A percentile compares a stretch with the other conserved stretches of the same genome.
Evolutionary conservation across 768 basidiomycete genomes (phyloP).

Genomic region (Trametopsis cervina): DNA sequence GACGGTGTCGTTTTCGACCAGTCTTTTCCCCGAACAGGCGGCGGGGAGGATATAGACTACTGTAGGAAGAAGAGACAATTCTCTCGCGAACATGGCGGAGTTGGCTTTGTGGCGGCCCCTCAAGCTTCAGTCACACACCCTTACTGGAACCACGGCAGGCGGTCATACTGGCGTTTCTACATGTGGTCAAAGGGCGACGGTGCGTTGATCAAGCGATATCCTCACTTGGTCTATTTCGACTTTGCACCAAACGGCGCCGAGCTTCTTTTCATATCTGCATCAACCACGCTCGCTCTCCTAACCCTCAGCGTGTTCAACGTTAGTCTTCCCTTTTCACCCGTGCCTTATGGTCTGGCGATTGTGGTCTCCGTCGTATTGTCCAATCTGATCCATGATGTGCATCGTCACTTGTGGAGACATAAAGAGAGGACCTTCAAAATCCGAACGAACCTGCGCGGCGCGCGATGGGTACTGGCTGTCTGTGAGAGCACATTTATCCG

Average conservation of each 20-base stretch:
- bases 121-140: slow-evolving; percentile 46
- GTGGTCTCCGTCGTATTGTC: slow-evolving; percentile 25
- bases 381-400: slow-evolving; percentile 43
- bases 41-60: slow-evolving; percentile 59
- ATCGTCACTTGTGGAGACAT: slow-evolving; percentile 40
- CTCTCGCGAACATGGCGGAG: slow-evolving; percentile 26
- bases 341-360: not conserved
- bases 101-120: slow-evolving; percentile 44
- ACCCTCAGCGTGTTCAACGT: not conserved
- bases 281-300: slow-evolving; percentile 19
- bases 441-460: slow-evolving; percentile 29
- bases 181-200: slow-evolving; percentile 58
- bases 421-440: slow-evolving; percentile 26
- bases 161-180: slow-evolving; percentile 46
- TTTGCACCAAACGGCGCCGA: slow-evolving; percentile 45
- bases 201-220: slow-evolving; percentile 39
- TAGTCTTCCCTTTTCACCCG: not conserved
- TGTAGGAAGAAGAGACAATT: slow-evolving; percentile 39
- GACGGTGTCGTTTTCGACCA: slow-evolving; percentile 41
- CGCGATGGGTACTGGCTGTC: slow-evolving; percentile 36
- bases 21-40: slow-evolving; percentile 54
- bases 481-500: slow-evolving; percentile 45
- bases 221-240: slow-evolving; percentile 39
- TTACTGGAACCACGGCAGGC: slow-evolving; percentile 44
- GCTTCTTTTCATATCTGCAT: too few species aligned